Conservation (phyloP, 805 yeast species). For the Metschnikowia lachancei region DNA sequence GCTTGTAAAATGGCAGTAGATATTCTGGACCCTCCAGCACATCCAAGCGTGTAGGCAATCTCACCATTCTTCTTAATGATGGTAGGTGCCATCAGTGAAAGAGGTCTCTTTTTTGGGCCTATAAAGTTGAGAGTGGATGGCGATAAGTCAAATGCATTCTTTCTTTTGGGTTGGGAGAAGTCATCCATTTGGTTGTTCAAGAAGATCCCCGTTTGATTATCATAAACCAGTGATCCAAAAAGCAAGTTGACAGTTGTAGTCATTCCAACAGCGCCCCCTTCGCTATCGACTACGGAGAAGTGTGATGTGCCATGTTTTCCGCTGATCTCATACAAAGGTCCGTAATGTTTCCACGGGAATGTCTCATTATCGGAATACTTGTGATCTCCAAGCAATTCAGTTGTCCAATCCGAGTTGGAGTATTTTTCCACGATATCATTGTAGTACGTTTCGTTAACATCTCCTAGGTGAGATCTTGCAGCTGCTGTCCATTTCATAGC, state of each 20-base stretch:
- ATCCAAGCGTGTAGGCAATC: constrained; percentile 65
- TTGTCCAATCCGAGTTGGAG: constrained; percentile 56
- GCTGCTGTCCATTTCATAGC: constrained; percentile 93
- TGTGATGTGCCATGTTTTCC: constrained; percentile 93
- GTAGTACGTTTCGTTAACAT: constrained; percentile 37
- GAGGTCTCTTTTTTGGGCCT: constrained; percentile 74
- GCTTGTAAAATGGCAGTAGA: constrained; percentile 82
- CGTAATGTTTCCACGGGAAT: constrained; percentile 65
- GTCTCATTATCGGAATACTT: constrained; percentile 59
- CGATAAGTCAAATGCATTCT: constrained; percentile 74
- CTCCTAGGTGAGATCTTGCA: constrained; percentile 84
- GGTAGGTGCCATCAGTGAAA: constrained; percentile 80
- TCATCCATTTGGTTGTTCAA: constrained; percentile 95
- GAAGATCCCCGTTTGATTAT: constrained; percentile 75
- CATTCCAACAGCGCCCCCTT: constrained; percentile 77
- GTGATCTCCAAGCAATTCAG: constrained; percentile 35
- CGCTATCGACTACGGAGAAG: constrained; percentile 70
- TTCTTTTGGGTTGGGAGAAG: constrained; percentile 66
- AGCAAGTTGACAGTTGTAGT: constrained; percentile 84
- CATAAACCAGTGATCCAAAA: constrained; percentile 83
- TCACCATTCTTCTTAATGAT: constrained; percentile 36
- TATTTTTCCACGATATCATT: constrained; percentile 39
- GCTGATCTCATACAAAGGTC: constrained; percentile 72
- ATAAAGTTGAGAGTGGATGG: constrained; percentile 82
- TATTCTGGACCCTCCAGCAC: constrained; percentile 92